Evolutionary conservation across 352 stramenopile genomes (phyloP).

Genomic region (Blastocystis hominis): DNA sequence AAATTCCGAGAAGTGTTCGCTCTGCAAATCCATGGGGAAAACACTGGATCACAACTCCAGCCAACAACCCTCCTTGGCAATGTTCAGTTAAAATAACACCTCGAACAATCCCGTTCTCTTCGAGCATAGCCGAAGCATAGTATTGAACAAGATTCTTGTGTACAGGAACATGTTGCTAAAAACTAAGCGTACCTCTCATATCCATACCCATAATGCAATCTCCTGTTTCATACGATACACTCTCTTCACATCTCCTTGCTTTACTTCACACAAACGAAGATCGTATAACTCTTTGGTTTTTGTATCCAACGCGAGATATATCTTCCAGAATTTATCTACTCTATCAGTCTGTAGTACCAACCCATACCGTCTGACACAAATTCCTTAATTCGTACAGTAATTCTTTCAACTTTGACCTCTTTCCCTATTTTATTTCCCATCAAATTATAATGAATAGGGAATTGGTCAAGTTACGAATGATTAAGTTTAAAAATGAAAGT

Average conservation of each 20-base stretch:
- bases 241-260: constrained; percentile 40
- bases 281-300: constrained; percentile 24
- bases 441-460: background rate
- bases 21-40: constrained; percentile 45
- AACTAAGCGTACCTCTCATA: background rate
- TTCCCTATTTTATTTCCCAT: constrained; percentile 51
- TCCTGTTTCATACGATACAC: constrained; percentile 37
- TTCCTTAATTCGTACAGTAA: constrained; percentile 42
- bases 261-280: background rate
- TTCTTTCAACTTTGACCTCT: background rate
- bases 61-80: constrained; percentile 33
- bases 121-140: constrained; percentile 29
- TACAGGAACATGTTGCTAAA: constrained; percentile 40
- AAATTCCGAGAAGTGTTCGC: constrained; percentile 41
- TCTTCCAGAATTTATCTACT: constrained; percentile 50
- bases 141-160: constrained; percentile 51
- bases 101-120: background rate
- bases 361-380: constrained; percentile 5
- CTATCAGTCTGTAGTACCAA: background rate
- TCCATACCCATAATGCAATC: constrained; percentile 31
- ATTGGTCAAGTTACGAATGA: background rate
- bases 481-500: background rate
- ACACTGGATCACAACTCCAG: constrained; percentile 3
- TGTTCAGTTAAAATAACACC: constrained; percentile 53
- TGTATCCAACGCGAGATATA: constrained; percentile 28